Percentiles rank a stretch among this genome's conserved stretches.
These are phyloP conservation scores for Sodiomyces alkalinus DNA, from an alignment of 2,329 filamentous ascomycete genomes.

Conservation along the genomic window DNA sequence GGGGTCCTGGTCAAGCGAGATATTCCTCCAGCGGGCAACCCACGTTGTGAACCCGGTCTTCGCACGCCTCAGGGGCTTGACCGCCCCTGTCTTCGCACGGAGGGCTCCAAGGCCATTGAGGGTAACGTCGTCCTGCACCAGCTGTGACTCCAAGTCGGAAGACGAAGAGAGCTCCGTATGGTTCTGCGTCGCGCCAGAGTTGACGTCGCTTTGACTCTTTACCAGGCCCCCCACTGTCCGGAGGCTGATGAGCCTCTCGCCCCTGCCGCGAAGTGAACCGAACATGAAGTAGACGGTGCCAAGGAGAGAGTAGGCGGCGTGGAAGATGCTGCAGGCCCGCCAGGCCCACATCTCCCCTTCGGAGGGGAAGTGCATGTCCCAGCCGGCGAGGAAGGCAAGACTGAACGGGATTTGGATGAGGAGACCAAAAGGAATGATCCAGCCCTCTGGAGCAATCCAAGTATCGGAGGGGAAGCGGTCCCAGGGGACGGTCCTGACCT, in stretches of 20 bases:
- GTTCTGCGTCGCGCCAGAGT: background rate
- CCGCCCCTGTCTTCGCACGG: background rate
- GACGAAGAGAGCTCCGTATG: too few species aligned
- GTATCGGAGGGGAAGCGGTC: constrained; percentile 12
- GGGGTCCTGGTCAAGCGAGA: background rate
- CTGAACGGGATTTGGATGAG: constrained; percentile 7
- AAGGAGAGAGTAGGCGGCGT: constrained; percentile 2
- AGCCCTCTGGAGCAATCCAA: constrained; percentile 5
- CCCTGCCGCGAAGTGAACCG: background rate
- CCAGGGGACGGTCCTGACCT: constrained; percentile 8
- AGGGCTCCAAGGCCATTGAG: too few species aligned
- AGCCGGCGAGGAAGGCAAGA: constrained; percentile 10
- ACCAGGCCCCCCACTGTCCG: background rate
- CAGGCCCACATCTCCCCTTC: constrained; percentile 9
- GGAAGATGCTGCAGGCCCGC: constrained; percentile 9
- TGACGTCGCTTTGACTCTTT: background rate
- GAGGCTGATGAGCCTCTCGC: background rate
- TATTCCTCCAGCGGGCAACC: background rate
- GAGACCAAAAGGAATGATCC: constrained; percentile 2
- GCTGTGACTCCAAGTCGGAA: background rate
- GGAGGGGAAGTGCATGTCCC: constrained; percentile 14
- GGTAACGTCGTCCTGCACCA: too few species aligned
- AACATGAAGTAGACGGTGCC: background rate
- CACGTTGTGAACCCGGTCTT: background rate
- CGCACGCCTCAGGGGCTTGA: background rate